These are phyloP conservation scores for Suhomyces emberorum DNA, from an alignment of 805 yeast species.

Conservation along the genomic window DNA sequence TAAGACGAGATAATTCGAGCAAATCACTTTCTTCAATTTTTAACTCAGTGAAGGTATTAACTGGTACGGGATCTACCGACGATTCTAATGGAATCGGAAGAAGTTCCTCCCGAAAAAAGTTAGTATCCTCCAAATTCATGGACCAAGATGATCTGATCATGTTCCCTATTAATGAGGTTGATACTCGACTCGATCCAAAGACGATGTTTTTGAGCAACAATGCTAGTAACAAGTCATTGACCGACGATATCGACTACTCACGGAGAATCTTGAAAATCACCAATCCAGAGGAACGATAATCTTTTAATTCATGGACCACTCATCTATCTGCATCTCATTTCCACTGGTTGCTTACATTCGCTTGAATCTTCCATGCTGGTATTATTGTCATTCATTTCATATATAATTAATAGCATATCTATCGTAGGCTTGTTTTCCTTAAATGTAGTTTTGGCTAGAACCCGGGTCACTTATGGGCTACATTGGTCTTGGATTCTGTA, in stretches of 20 bases:
- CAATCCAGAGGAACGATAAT: constrained; percentile 36
- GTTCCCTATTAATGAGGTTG: constrained; percentile 28
- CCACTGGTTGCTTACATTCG: too few relatives aligned
- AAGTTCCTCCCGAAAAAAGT: constrained; percentile 9
- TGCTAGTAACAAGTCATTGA: constrained; percentile 41
- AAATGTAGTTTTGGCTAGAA: too few relatives aligned
- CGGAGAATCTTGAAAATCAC: constrained; percentile 55
- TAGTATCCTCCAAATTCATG: constrained; percentile 5
- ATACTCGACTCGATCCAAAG: constrained; percentile 59
- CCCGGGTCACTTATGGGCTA: too few relatives aligned
- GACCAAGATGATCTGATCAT: constrained; percentile 11
- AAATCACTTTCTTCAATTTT: constrained; percentile 32
- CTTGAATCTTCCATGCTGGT: too few relatives aligned
- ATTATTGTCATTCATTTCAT: too few relatives aligned
- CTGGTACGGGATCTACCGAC: constrained; percentile 3
- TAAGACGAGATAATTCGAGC: constrained; percentile 33
- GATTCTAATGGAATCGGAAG: constrained; percentile 6
- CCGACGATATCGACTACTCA: constrained; percentile 57
- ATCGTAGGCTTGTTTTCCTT: too few relatives aligned
- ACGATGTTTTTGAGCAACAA: constrained; percentile 46
- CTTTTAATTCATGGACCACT: too few relatives aligned
- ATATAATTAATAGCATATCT: too few relatives aligned
- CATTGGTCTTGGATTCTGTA: too few relatives aligned
- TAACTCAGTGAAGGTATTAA: constrained; percentile 4
- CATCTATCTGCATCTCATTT: too few relatives aligned